Evolutionary conservation across 225 moss, liverwort and hornwort species (phyloP), one percentile per base, ranked within the genome.

Genomic region (Marchantia paleacea): DNA sequence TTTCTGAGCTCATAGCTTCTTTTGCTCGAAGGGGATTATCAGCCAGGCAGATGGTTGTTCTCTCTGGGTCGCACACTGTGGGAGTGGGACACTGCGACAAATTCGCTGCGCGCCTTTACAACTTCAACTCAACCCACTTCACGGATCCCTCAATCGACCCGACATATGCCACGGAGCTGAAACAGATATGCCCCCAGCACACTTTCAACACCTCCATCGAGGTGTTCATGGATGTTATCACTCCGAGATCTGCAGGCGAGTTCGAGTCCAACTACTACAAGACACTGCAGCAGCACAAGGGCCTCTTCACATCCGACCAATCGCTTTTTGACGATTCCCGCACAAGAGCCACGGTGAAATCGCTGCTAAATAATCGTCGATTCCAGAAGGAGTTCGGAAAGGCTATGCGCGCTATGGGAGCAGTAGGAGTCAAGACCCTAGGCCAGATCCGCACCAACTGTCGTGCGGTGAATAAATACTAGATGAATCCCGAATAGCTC

Each of bases 1-100:
- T 61, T 12, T 31, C 58, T 29, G 1, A 76, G 76, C 76, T 76
- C 0, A 48, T 76, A 22, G 58, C 28, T 20, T 60, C 76, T 3
- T 76, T 76, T 48, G 57, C 76, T 26, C 10, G 8, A 4, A 60
- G 48, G 31, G 77, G 77, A 78, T 28, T 78, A 7, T 11, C 49
- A 0, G 10, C 64, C 3, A 18, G 8, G 12, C 49, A 78, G 50
- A 78, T 78, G 77, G 77, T 78, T 7, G 60, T 65, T 22, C 77
- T 78, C 0, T 78, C 77, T 0, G 76, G 76, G 0, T 39, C 66
- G 26, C 66, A 66, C 24, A 66, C 66, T 8, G 66, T 66, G 24
- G 66, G 66, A 19, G 66, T 66, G 66, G 16, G 66, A 2, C 16
- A 8, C 66, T 66, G 66, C 16, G 66, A 66, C 66, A 28, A n/a